Conservation (phyloP, 306 rosid genomes). For the Corylus heterophylla region DNA sequence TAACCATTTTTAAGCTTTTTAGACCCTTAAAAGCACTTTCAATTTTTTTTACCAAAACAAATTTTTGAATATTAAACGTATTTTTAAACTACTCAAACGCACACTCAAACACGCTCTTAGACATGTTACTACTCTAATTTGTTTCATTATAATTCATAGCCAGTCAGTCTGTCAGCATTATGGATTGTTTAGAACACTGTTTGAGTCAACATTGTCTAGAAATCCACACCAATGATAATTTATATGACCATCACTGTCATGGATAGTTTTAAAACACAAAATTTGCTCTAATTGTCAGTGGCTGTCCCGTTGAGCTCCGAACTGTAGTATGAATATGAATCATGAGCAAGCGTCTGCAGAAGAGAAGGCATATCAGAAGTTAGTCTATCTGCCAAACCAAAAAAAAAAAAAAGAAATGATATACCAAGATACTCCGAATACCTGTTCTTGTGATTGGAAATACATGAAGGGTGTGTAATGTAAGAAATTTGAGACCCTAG, state of each 20-base stretch:
- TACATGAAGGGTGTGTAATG: constrained; percentile 93
- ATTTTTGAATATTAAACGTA: no score
- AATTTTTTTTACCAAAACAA: no score
- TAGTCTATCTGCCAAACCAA: constrained; percentile 10
- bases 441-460: constrained; percentile 98
- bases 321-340: constrained; percentile 51
- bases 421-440: constrained; percentile 26
- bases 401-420: neutral
- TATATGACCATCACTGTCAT: neutral
- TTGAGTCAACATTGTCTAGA: neutral
- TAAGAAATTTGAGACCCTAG: constrained; percentile 91
- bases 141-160: neutral
- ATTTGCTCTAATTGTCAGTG: constrained; percentile 25
- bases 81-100: no score
- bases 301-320: constrained; percentile 33
- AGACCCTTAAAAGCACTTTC: no score
- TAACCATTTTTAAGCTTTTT: no score
- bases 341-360: constrained; percentile 95
- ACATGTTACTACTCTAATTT: neutral
- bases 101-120: no score
- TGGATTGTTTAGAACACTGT: neutral
- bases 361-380: constrained; percentile 22
- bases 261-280: constrained; percentile 9
- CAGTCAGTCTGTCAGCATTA: neutral
- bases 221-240: neutral